A percentile compares a stretch with the other conserved stretches of the same genome.
These are phyloP conservation scores for Colletotrichum sojae DNA, from an alignment of 2,329 filamentous ascomycete genomes.

Conservation along the genomic window DNA sequence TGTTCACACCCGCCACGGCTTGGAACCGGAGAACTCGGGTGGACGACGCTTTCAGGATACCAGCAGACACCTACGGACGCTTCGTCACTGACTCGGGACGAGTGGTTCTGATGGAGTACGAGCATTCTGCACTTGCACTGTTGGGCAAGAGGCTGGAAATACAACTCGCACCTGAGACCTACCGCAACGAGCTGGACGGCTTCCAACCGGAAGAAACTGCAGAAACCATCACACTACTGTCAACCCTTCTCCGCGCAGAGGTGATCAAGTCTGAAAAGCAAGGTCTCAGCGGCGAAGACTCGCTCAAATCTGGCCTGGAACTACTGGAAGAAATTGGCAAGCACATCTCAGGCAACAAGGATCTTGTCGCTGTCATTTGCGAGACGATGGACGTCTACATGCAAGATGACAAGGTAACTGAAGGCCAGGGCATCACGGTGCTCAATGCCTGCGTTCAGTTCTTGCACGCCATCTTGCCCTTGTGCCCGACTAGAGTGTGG, in stretches of 20 bases:
- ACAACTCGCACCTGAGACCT: conserved; percentile 70
- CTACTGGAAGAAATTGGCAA: conserved; percentile 70
- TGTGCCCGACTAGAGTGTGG: conserved; percentile 89
- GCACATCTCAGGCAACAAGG: conserved; percentile 72
- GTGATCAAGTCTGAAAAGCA: conserved; percentile 51
- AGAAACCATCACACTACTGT: conserved; percentile 82
- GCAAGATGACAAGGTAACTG: conserved; percentile 69
- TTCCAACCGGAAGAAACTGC: conserved; percentile 74
- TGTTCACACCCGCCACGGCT: conserved; percentile 68
- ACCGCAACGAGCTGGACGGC: conserved; percentile 65
- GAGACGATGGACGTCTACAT: conserved; percentile 84
- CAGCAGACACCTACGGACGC: conserved; percentile 75
- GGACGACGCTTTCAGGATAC: conserved; percentile 72
- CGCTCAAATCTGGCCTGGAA: conserved; percentile 55
- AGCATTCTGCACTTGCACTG: conserved; percentile 84
- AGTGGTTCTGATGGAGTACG: conserved; percentile 82
- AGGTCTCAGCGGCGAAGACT: conserved; percentile 43
- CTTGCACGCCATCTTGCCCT: conserved; percentile 78
- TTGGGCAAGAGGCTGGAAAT: conserved; percentile 83
- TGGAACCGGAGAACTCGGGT: conserved; percentile 60
- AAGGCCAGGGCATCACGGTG: conserved; percentile 76
- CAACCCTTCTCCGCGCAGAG: conserved; percentile 75
- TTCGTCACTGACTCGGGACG: conserved; percentile 85
- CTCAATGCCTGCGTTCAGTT: conserved; percentile 83
- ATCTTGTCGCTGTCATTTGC: conserved; percentile 86